These are phyloP conservation scores for Solanum rostratum DNA, from an alignment of 257 asterid genomes.

Conservation along the genomic window DNA sequence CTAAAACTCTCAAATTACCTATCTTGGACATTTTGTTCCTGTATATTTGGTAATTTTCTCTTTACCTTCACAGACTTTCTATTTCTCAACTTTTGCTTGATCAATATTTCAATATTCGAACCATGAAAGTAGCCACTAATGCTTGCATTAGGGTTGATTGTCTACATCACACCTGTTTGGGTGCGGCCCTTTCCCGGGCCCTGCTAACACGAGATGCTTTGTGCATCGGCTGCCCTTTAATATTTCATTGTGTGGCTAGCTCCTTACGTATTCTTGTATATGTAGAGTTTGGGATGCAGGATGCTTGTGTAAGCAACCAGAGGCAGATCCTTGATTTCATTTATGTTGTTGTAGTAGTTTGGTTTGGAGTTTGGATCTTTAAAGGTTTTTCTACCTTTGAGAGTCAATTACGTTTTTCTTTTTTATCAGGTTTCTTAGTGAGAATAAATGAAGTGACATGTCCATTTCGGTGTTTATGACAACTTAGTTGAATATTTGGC, in stretches of 20 bases:
- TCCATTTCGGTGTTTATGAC: neutral
- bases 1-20: conserved; percentile 65
- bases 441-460: neutral
- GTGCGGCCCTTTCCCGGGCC: neutral
- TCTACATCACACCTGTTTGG: neutral
- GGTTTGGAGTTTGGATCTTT: neutral
- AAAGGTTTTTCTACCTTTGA: neutral
- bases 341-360: neutral
- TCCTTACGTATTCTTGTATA: neutral
- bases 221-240: neutral
- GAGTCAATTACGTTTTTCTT: neutral
- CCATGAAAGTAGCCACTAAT: neutral
- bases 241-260: neutral
- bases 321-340: neutral
- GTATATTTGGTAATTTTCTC: conserved; percentile 52
- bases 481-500: neutral
- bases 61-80: neutral
- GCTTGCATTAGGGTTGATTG: neutral
- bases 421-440: neutral
- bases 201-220: neutral
- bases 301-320: neutral
- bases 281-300: neutral
- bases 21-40: conserved; percentile 97
- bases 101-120: neutral
- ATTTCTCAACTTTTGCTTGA: neutral